Base-by-base conservation (phyloP, 2,329 filamentous ascomycete genomes). In the Alternaria burnsii region DNA sequence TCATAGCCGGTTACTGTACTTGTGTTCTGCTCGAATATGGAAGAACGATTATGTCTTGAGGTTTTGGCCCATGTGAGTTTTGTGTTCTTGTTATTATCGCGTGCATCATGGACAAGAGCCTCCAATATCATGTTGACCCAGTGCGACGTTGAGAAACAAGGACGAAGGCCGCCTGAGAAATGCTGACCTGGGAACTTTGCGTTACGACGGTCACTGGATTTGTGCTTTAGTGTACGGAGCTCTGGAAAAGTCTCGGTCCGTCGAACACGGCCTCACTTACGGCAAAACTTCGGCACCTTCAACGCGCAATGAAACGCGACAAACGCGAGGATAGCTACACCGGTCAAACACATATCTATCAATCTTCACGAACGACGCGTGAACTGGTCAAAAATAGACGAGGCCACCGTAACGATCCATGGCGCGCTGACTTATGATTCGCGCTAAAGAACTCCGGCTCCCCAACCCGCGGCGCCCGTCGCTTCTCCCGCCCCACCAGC, bases 321-420 rank as follows among this genome's bases (percentile, higher is more conserved):
- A 46, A 54, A 48, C 68, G 67, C 52, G 59, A 65, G 53, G 16
- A 54, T 47, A 54, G 56, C 38, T 42, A 58, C 38, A 59, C 57
- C 20, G 48, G 40, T 55, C 30, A 26, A 36, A 50, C 20, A 12
- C 12, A 5, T 24, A 50, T 24, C 46, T 22, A 30, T 18, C n/a
- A 43, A 43, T 48, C 10, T n/a, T 50, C 62, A 68, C 57, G 53
- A 69, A 57, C 41, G 26, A 43, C 42, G 20, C 14, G 28, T 12
- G 52, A 47, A 46, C 18, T 32, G 43, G 57, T 51, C 30, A 41
- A 58, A 48, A 61, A 63, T 61, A 61, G 54, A 58, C 44, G 28
- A 55, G 52, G 51, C 54, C 46, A 48, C 43, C 26, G n/a, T n/a
- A 20, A 40, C 20, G 6, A 11, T 24, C n/a, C 26, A 22, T 26